Percentiles rank a stretch among this genome's conserved stretches.
Conservation (phyloP, 2,329 filamentous ascomycete species). For the Colletotrichum abscissum region DNA sequence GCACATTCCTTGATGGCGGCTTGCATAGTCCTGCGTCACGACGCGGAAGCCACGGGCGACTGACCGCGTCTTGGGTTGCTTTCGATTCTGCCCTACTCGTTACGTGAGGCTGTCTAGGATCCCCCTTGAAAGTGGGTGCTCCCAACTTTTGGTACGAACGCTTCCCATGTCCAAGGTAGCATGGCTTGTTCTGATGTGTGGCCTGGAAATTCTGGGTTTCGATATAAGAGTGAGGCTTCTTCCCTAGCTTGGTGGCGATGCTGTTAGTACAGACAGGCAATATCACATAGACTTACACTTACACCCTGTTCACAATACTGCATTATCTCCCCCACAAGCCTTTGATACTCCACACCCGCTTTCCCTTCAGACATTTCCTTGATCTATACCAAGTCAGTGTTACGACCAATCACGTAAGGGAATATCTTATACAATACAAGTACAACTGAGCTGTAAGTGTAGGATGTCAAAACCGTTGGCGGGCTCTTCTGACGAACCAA, state of each 20-base stretch:
- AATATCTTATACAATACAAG: not conserved
- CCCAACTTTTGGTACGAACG: not conserved
- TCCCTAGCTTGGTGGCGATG: not conserved
- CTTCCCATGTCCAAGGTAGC: not conserved
- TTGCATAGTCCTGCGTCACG: slow-evolving; percentile 31
- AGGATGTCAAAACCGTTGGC: not conserved
- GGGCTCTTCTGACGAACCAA: not conserved
- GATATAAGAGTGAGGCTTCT: slow-evolving; percentile 18
- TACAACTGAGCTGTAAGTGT: not conserved
- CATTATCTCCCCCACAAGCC: not conserved
- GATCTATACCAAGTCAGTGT: too few species aligned
- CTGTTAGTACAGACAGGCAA: not conserved
- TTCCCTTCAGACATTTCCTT: not conserved
- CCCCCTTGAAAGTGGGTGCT: not conserved
- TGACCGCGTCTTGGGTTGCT: slow-evolving; percentile 4
- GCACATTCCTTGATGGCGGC: slow-evolving; percentile 14
- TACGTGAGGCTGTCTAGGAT: slow-evolving; percentile 26
- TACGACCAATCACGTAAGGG: not conserved
- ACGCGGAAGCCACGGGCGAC: slow-evolving; percentile 22
- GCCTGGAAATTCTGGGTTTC: slow-evolving; percentile 14
- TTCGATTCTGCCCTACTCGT: slow-evolving; percentile 34
- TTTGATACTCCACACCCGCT: not conserved
- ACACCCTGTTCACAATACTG: not conserved
- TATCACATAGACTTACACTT: not conserved
- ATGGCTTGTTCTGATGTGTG: not conserved